A percentile compares a stretch with the other conserved stretches of the same genome.
These are phyloP conservation scores for Chaetoceros tenuissimus DNA, from an alignment of 108 stramenopile genomes.

Conservation along the genomic window DNA sequence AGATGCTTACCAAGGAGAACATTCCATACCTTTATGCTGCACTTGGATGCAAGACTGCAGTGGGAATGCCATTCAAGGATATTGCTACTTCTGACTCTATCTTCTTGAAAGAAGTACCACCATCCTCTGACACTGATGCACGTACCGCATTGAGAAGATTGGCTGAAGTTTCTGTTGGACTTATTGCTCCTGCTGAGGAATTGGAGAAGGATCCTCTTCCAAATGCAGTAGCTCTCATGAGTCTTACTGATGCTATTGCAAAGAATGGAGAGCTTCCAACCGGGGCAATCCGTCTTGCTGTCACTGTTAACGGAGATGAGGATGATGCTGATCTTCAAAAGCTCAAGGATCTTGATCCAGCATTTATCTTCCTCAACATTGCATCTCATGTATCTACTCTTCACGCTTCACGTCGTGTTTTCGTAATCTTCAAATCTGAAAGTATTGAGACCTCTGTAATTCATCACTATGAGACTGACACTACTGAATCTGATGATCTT, in stretches of 20 bases:
- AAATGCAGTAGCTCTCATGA: constrained; percentile 85
- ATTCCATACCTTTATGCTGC: constrained; percentile 79
- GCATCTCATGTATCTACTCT: constrained; percentile 62
- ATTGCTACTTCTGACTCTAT: constrained; percentile 90
- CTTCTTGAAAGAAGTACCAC: constrained; percentile 67
- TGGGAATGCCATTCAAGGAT: constrained; percentile 97
- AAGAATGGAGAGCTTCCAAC: constrained; percentile 71
- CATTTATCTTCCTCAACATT: constrained; percentile 59
- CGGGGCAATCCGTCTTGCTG: constrained; percentile 82
- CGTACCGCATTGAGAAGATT: constrained; percentile 81
- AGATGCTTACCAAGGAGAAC: constrained; percentile 70
- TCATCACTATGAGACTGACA: constrained; percentile 71
- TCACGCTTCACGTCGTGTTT: constrained; percentile 86
- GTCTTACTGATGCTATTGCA: constrained; percentile 65
- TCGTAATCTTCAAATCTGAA: constrained; percentile 79
- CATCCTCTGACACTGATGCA: constrained; percentile 57
- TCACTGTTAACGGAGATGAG: constrained; percentile 74
- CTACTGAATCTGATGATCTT: constrained; percentile 73
- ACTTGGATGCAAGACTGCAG: constrained; percentile 90
- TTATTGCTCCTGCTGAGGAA: constrained; percentile 81
- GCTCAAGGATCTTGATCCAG: constrained; percentile 69
- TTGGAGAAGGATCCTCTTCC: constrained; percentile 84
- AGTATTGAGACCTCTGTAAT: constrained; percentile 72
- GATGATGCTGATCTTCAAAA: constrained; percentile 62
- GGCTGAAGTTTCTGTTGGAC: constrained; percentile 86